Percentiles rank a stretch among this genome's conserved stretches.
Conservation (phyloP, 352 stramenopile genomes). For the Phytophthora pini region DNA sequence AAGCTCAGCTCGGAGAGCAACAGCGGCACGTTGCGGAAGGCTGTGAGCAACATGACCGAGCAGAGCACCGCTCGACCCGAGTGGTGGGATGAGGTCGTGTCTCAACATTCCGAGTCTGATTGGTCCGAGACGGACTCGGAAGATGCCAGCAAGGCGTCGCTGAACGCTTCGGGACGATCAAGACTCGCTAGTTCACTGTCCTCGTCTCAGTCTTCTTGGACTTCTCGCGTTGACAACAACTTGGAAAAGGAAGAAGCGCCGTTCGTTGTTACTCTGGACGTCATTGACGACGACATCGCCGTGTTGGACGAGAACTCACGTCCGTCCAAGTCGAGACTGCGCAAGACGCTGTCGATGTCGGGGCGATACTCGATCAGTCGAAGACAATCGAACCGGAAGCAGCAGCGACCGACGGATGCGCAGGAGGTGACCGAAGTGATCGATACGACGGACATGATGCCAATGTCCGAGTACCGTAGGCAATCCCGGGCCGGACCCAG, state of each 20-base stretch:
- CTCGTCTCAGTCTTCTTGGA: conserved; percentile 42
- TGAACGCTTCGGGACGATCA: conserved; percentile 37
- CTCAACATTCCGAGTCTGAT: conserved; percentile 40
- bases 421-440: conserved; percentile 54
- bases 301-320: conserved; percentile 40
- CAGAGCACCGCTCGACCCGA: conserved; percentile 14
- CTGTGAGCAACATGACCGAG: conserved; percentile 12
- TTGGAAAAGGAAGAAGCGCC: conserved; percentile 46
- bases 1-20: conserved; percentile 14
- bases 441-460: conserved; percentile 58
- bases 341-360: conserved; percentile 32
- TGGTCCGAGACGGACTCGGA: conserved; percentile 57
- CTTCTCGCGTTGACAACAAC: conserved; percentile 25
- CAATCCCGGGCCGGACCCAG: conserved; percentile 9
- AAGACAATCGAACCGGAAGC: conserved; percentile 24
- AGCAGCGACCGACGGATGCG: conserved; percentile 6
- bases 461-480: conserved; percentile 32
- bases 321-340: conserved; percentile 26
- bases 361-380: conserved; percentile 25
- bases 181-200: conserved; percentile 39
- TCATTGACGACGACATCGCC: conserved; percentile 51
- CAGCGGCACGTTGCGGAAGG: conserved; percentile 16
- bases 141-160: conserved; percentile 39
- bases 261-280: conserved; percentile 52
- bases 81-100: conserved; percentile 37